phyloP scores from a whole-genome alignment of 345 rosid species.

The Orychophragmus violaceus region DNA sequence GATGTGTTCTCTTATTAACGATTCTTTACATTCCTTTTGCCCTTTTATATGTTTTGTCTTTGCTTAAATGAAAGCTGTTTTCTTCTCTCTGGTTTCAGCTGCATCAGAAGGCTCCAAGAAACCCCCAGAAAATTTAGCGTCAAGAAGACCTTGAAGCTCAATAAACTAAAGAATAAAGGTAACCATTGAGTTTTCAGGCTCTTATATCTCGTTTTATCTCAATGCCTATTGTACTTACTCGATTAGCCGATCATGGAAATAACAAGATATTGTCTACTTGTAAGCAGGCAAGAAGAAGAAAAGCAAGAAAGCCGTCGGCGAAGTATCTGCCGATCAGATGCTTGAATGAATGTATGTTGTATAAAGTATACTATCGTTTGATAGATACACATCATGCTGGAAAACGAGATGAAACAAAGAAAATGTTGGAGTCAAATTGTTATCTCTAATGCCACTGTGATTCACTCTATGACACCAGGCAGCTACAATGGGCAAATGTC shows the following conservation, averaged over 20 bases:
- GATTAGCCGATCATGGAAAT: background rate
- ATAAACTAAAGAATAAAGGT: constrained; percentile 42
- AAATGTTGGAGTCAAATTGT: too few species aligned
- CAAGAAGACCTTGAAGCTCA: constrained; percentile 54
- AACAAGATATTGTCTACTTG: background rate
- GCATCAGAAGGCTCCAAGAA: constrained; percentile 33
- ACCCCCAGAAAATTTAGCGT: constrained; percentile 33
- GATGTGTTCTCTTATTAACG: background rate
- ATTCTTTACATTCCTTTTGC: background rate
- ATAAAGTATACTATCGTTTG: too few species aligned
- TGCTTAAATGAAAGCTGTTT: background rate
- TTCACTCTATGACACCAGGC: too few species aligned
- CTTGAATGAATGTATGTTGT: too few species aligned
- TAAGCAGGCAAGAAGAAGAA: constrained; percentile 30
- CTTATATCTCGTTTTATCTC: background rate
- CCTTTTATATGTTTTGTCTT: background rate
- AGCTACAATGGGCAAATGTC: too few species aligned
- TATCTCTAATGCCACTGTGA: too few species aligned
- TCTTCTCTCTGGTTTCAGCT: background rate
- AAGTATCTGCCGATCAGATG: constrained; percentile 31
- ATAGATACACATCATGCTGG: too few species aligned
- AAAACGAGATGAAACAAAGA: too few species aligned
- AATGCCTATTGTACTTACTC: background rate
- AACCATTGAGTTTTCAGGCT: background rate
- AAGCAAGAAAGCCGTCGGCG: constrained; percentile 3